Percentiles rank a stretch among this genome's conserved stretches.
These are phyloP conservation scores for Phytophthora sansomeana DNA, from an alignment of 352 stramenopile genomes.

Conservation along the genomic window DNA sequence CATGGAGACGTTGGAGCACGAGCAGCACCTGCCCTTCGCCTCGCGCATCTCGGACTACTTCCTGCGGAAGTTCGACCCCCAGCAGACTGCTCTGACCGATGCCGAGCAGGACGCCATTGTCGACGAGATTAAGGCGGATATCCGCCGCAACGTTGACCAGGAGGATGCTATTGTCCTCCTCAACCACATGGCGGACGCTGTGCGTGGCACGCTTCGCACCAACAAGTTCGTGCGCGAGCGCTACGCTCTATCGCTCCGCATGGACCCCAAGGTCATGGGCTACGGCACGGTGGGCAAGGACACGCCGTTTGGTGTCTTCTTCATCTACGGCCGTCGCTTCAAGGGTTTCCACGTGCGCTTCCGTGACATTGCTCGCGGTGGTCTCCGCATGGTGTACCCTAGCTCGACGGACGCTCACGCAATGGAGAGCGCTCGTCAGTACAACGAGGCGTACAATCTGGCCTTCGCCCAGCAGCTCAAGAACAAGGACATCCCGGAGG, in stretches of 20 bases:
- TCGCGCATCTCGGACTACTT: slow-evolving; percentile 96
- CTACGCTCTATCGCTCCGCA: slow-evolving; percentile 80
- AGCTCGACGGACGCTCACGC: slow-evolving; percentile 65
- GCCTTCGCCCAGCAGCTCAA: slow-evolving; percentile 89
- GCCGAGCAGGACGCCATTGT: slow-evolving; percentile 57
- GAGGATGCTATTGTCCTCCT: slow-evolving; percentile 79
- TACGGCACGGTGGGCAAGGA: slow-evolving; percentile 88
- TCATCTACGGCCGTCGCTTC: slow-evolving; percentile 97
- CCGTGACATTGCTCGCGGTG: slow-evolving; percentile 82
- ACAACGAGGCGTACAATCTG: slow-evolving; percentile 88
- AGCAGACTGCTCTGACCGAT: slow-evolving; percentile 50
- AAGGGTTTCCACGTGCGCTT: slow-evolving; percentile 91
- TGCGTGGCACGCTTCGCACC: slow-evolving; percentile 78
- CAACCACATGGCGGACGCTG: slow-evolving; percentile 81
- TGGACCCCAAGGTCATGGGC: slow-evolving; percentile 84
- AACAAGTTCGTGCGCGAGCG: slow-evolving; percentile 87
- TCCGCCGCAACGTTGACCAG: slow-evolving; percentile 78
- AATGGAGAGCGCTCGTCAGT: slow-evolving; percentile 78
- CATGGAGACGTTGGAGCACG: slow-evolving; percentile 92
- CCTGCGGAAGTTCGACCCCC: slow-evolving; percentile 86
- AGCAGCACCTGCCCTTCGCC: slow-evolving; percentile 90
- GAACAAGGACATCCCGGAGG: slow-evolving; percentile 91
- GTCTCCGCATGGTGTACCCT: slow-evolving; percentile 82
- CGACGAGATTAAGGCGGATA: slow-evolving; percentile 72
- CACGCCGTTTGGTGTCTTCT: slow-evolving; percentile 96